These are phyloP conservation scores for Tieghemiomyces parasiticus DNA, from an alignment of 192 early-diverging fungal species.

Conservation along the genomic window DNA sequence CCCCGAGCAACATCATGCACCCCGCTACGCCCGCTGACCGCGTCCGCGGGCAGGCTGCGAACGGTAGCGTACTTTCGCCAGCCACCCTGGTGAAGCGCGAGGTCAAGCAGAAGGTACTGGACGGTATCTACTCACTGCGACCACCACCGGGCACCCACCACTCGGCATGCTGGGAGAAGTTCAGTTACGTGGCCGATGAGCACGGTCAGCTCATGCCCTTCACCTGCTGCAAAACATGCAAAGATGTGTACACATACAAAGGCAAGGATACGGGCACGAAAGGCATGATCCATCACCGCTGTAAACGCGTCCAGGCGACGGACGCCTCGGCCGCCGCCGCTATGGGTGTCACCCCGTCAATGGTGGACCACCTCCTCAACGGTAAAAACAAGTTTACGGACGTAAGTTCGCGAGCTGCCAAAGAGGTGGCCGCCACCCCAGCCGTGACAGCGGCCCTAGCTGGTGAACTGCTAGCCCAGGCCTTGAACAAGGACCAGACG, in stretches of 20 bases:
- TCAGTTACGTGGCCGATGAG: conserved; percentile 9
- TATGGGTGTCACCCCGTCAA: neutral
- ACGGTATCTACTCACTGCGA: conserved; percentile 2
- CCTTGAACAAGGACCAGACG: conserved; percentile 5
- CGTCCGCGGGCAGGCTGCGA: too few species aligned
- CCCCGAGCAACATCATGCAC: too few species aligned
- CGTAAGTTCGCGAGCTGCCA: too few species aligned
- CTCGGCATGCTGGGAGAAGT: conserved; percentile 1
- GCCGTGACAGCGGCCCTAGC: conserved; percentile 2
- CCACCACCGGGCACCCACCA: conserved; percentile 9
- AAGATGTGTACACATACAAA: conserved; percentile 10
- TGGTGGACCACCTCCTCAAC: conserved; percentile 1
- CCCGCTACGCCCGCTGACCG: too few species aligned
- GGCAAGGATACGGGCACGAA: conserved; percentile 11
- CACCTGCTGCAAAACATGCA: conserved; percentile 10
- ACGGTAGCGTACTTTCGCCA: neutral
- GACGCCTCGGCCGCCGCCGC: neutral
- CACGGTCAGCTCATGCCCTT: neutral
- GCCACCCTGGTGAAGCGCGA: conserved; percentile 4
- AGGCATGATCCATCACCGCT: conserved; percentile 11
- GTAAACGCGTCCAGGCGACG: neutral
- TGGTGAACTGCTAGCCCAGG: conserved; percentile 8
- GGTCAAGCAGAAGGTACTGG: conserved; percentile 3
- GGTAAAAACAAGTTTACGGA: neutral
- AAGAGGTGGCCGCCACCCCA: too few species aligned